A percentile compares a stretch with the other conserved stretches of the same genome.
Conservation (phyloP, 1,139 yeast genomes). For the Scheffersomyces titani region DNA sequence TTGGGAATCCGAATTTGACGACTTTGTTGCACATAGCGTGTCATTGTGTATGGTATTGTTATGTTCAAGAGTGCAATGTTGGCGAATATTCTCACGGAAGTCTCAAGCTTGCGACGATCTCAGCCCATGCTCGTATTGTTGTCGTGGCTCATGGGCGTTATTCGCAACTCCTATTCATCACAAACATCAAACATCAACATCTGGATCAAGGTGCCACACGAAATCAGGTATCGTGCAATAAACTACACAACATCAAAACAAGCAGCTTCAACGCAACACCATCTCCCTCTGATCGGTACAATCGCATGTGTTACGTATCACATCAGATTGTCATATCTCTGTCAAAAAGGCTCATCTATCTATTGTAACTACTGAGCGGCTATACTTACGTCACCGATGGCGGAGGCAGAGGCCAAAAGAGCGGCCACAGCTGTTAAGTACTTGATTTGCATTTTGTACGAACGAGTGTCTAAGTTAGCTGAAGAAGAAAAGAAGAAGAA, state of each 20-base stretch:
- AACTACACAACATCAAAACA: background rate
- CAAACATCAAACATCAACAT: background rate
- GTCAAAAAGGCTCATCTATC: background rate
- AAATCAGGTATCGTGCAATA: background rate
- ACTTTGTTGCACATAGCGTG: no score
- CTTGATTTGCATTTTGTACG: constrained; percentile 37
- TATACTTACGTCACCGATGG: constrained; percentile 47
- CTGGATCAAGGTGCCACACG: background rate
- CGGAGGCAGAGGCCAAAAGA: constrained; percentile 36
- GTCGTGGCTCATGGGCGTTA: background rate
- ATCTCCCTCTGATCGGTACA: background rate
- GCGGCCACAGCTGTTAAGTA: constrained; percentile 40
- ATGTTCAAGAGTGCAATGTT: no score
- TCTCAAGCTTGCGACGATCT: background rate
- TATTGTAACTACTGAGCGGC: background rate
- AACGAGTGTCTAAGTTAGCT: background rate
- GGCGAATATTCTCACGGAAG: background rate
- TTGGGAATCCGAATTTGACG: no score
- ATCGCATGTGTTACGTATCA: background rate
- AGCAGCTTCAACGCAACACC: background rate
- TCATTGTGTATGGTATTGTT: no score
- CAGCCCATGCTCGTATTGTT: background rate
- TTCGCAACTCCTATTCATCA: background rate
- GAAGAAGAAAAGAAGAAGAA: background rate
- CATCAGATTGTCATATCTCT: background rate